Evolutionary conservation across 2,329 filamentous ascomycete genomes (phyloP), one percentile per base, ranked within the genome.

Genomic region (Aspergillus floridensis): DNA sequence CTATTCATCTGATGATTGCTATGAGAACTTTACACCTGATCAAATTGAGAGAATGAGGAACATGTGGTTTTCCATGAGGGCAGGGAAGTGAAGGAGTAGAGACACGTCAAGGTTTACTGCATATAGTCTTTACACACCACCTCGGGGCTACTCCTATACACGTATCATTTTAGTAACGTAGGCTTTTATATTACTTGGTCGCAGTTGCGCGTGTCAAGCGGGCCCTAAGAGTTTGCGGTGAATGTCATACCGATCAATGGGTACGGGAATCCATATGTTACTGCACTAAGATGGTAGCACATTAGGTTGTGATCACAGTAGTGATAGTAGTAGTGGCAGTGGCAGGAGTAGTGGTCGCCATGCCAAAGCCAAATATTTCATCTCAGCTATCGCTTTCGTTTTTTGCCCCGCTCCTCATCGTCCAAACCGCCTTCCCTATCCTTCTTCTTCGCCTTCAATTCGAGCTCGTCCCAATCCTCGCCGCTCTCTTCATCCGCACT

Each of bases 401-500:
- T 92, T 80, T 88, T 91, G 3, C 89, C 79, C 49, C 72, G 79
- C 32, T 86, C 84, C 55, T 85, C 82, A 53, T 85, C 84, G 22
- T 83, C 79, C 24, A 80, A 64, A 2, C 78, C 78, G 53, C 76
- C 77, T 64, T 88, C 84, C 63, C 81, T 79, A 67, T 88, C 86
- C 73, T 87, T 86, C 74, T 78, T 82, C 69, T 82, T 84, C 1
- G 86, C 93, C 81, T 96, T 96, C 76, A 88, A 88, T 80, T 97
- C 93, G 60, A 97, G 75, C 76, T 96, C 92, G 73, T 98, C 93
- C 93, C 93, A 97, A 71, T 96, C 91, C 74, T 97, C 90, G 52
- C 90, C 89, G 64, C 91, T 90, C 49, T 90, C 89, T 6, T 93
- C 90, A 3, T 86, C 84, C 6, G 67, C 76, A 57, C 76, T 79